Conservation (phyloP, 805 yeast species). For the Candida dajiaensis region DNA sequence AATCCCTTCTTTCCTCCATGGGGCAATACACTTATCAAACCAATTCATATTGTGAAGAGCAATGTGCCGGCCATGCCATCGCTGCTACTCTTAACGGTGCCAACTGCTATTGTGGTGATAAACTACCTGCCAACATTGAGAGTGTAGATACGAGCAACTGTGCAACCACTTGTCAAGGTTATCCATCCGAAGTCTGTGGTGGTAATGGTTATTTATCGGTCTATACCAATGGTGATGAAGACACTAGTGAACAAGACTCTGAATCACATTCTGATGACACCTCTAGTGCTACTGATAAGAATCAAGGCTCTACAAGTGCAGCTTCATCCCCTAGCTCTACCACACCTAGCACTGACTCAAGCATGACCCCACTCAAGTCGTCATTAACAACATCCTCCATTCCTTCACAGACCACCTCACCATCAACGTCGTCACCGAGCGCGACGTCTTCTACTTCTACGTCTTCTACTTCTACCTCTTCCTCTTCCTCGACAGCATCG, state of each 20-base stretch:
- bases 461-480: constrained; percentile 3
- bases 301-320: constrained; percentile 10
- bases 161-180: constrained; percentile 51
- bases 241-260: constrained; percentile 14
- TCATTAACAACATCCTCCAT: neutral
- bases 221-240: constrained; percentile 29
- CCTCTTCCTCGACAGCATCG: constrained; percentile 13
- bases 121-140: constrained; percentile 29
- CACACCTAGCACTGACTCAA: constrained; percentile 1
- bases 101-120: constrained; percentile 63
- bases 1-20: constrained; percentile 24
- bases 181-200: constrained; percentile 57
- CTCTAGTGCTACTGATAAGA: constrained; percentile 13
- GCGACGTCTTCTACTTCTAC: constrained; percentile 3
- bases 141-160: constrained; percentile 33
- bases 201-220: constrained; percentile 45
- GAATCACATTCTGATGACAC: neutral
- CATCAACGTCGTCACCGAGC: neutral
- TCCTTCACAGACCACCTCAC: too few relatives aligned
- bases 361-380: constrained; percentile 1
- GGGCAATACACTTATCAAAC: constrained; percentile 57
- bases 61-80: constrained; percentile 42
- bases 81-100: constrained; percentile 50
- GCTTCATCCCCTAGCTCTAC: constrained; percentile 11
- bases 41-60: constrained; percentile 45